Percentiles rank a stretch among this genome's conserved stretches.
phyloP scores from a whole-genome alignment of 768 basidiomycete species.

The Amanita pseudoporphyria region DNA sequence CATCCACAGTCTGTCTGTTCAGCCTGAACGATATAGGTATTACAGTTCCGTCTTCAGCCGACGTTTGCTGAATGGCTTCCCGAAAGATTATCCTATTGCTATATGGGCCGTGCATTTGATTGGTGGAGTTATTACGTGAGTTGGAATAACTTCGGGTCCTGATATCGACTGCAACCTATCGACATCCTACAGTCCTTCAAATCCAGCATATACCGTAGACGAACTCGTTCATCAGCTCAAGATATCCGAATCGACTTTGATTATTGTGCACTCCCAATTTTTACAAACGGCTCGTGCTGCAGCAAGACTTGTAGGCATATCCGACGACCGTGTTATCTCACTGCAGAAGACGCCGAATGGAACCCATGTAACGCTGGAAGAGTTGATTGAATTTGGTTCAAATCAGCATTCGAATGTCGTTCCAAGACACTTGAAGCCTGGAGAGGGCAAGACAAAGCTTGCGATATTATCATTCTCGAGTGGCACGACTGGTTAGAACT shows the following conservation, averaged over 20 bases:
- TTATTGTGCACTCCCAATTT: conserved; percentile 39
- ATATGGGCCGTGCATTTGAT: conserved; percentile 54
- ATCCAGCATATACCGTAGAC: conserved; percentile 47
- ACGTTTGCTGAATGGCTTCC: neutral
- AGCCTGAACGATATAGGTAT: conserved; percentile 57
- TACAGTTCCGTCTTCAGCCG: neutral
- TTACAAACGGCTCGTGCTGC: conserved; percentile 34
- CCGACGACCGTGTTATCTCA: conserved; percentile 32
- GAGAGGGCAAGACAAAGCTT: conserved; percentile 50
- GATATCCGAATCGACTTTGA: conserved; percentile 33
- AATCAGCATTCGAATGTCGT: conserved; percentile 27
- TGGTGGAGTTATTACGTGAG: conserved; percentile 51
- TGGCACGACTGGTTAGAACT: conserved; percentile 56
- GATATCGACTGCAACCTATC: neutral
- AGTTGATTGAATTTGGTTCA: conserved; percentile 36
- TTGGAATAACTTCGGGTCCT: neutral
- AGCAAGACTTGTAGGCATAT: conserved; percentile 27
- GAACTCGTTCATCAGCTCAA: conserved; percentile 52
- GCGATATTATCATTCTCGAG: conserved; percentile 69
- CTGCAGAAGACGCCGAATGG: conserved; percentile 17
- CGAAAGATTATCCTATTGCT: conserved; percentile 40
- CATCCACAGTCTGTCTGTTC: conserved; percentile 43
- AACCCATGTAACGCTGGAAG: conserved; percentile 25
- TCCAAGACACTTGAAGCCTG: conserved; percentile 37
- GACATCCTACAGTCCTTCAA: conserved; percentile 41